Conservation (phyloP, 140 eudicot genomes). For the Bidens hawaiensis region DNA sequence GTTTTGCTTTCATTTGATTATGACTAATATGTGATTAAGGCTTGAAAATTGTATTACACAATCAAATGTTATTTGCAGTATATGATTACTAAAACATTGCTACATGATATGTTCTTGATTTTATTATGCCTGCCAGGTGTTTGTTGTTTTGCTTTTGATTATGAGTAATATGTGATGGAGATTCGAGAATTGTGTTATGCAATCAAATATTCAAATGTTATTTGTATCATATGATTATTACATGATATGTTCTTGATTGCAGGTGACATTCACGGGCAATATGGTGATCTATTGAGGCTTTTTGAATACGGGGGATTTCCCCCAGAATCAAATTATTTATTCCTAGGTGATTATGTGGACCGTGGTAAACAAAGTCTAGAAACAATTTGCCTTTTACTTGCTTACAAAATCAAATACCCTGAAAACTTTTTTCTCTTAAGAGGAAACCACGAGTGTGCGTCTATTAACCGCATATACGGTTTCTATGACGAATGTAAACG, state of each 20-base stretch:
- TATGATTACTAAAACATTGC: too few relatives aligned
- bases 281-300: conserved; percentile 67
- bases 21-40: not conserved
- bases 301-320: conserved; percentile 85
- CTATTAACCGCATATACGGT: conserved; percentile 78
- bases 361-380: conserved; percentile 85
- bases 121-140: not conserved
- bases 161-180: not conserved
- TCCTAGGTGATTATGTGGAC: conserved; percentile 79
- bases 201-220: too few relatives aligned
- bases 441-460: conserved; percentile 87
- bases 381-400: conserved; percentile 77
- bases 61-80: not conserved
- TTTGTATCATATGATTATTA: not conserved
- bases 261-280: conserved; percentile 91
- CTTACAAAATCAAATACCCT: conserved; percentile 78
- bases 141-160: not conserved
- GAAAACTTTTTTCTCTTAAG: conserved; percentile 75
- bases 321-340: conserved; percentile 68
- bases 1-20: not conserved
- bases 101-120: not conserved
- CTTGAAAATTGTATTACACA: too few relatives aligned
- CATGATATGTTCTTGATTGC: not conserved
- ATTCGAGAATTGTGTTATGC: too few relatives aligned
- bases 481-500: conserved; percentile 87